A percentile compares a stretch with the other conserved stretches of the same genome.
Evolutionary conservation across 1,284 basidiomycete species (phyloP).

Genomic region (Microbotryomycetes sp.): DNA sequence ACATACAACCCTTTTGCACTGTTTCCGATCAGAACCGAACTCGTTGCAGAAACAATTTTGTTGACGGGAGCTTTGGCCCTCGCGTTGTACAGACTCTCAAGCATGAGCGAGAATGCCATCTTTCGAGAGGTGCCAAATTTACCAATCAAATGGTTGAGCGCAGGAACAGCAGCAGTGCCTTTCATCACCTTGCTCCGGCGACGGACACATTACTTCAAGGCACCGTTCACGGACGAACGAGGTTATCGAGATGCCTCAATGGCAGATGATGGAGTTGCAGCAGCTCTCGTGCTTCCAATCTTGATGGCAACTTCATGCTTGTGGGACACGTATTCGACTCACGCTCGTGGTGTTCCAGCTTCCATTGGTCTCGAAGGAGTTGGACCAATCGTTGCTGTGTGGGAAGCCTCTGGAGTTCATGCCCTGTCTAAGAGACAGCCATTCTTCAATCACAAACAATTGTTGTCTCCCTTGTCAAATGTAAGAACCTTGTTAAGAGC

Average conservation of each 20-base stretch:
- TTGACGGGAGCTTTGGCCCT: slow-evolving; percentile 28
- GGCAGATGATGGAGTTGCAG: slow-evolving; percentile 38
- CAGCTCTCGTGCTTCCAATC: slow-evolving; percentile 35
- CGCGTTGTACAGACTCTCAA: slow-evolving; percentile 28
- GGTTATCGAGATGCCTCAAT: slow-evolving; percentile 34
- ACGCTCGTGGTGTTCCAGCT: neutral
- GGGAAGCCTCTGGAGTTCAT: slow-evolving; percentile 34
- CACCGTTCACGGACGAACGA: slow-evolving; percentile 40
- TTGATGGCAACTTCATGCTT: slow-evolving; percentile 34
- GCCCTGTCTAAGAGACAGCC: slow-evolving; percentile 30
- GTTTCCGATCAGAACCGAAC: slow-evolving; percentile 29
- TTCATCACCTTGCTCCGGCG: slow-evolving; percentile 36
- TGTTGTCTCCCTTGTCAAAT: slow-evolving; percentile 33
- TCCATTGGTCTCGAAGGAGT: slow-evolving; percentile 25
- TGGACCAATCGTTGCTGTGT: slow-evolving; percentile 33
- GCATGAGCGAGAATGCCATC: slow-evolving; percentile 15
- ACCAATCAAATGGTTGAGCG: slow-evolving; percentile 23
- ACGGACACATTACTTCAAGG: slow-evolving; percentile 28
- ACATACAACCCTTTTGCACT: slow-evolving; percentile 28
- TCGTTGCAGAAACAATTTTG: slow-evolving; percentile 32
- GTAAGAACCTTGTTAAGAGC: slow-evolving; percentile 35
- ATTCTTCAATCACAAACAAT: slow-evolving; percentile 32
- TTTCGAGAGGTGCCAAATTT: slow-evolving; percentile 20
- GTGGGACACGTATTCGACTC: slow-evolving; percentile 32
- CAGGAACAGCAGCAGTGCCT: slow-evolving; percentile 29